Evolutionary conservation across 164 flowering plant genomes (phyloP).

Genomic region (Vitis rotundifolia): DNA sequence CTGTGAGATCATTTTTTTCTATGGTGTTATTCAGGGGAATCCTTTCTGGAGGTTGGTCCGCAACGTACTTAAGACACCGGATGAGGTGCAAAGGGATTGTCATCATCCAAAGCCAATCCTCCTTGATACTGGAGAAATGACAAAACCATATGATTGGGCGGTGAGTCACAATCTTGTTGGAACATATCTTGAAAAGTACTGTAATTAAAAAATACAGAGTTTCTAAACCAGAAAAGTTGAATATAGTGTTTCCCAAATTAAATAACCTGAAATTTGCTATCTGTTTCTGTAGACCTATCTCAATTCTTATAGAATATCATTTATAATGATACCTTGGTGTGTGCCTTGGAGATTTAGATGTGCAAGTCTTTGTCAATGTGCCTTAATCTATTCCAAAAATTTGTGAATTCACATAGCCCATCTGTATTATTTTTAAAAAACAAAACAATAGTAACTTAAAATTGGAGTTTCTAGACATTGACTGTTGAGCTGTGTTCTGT

Average conservation of each 20-base stretch:
- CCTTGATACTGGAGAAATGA: constrained; percentile 99
- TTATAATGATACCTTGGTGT: background rate
- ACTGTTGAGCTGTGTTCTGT: too few species aligned
- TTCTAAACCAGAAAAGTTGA: background rate
- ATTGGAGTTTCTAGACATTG: too few species aligned
- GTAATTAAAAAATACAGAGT: background rate
- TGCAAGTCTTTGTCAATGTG: background rate
- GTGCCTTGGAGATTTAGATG: background rate
- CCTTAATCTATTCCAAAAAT: background rate
- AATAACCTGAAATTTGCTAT: background rate
- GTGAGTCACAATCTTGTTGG: constrained; percentile 46
- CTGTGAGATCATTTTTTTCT: constrained; percentile 2
- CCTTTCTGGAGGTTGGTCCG: constrained; percentile 91
- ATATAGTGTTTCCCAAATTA: background rate
- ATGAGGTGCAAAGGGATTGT: constrained; percentile 71
- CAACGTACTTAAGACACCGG: constrained; percentile 68
- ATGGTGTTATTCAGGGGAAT: constrained; percentile 68
- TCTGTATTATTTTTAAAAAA: too few species aligned
- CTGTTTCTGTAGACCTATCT: background rate
- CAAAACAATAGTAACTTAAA: too few species aligned
- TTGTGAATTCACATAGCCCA: too few species aligned
- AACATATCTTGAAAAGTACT: background rate
- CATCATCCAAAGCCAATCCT: constrained; percentile 93
- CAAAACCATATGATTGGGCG: constrained; percentile 94
- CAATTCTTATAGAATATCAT: too few species aligned